Base-by-base conservation (phyloP, 176 grass and related monocot species). In the Bothriochloa decipiens region DNA sequence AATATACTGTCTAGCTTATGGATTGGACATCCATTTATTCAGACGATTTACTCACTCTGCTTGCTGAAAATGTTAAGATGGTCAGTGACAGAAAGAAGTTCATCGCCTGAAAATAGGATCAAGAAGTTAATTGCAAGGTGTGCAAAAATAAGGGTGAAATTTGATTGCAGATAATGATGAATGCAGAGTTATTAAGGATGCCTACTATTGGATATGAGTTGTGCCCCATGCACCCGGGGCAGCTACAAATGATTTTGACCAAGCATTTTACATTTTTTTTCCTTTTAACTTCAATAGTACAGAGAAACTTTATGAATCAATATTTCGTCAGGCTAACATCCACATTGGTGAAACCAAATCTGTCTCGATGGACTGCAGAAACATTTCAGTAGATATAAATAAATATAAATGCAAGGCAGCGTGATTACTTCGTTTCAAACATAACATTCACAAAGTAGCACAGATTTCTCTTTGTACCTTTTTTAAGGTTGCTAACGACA, bases 61-160 rank as follows among this genome's bases (percentile, higher is more conserved):
- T 14, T 70, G 68, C 78, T 49, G 67, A 70, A 67, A 93, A 65
- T 17, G 85, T 88, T 76, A 93, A 20, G 60, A 90, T 65, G 17
- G 64, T 58, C 16, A 90, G 45, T 58, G 78, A 90, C 17, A 88
- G 73, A 63, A 82, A 85, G 37, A 86, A 90, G 53, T 61, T 77
- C 55, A 86, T 72, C 45, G 82, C 88, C 85, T 90, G 79, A 71
- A 78, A 70, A 68, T 61, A 71, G 61, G 9, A 42, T 72, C 10
- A 23, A 23, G 7, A 77, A 41, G 47, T 75, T 47, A 74, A 68
- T 18, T 67, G 58, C 14, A 74, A 20, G 8, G 22, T 58, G 11
- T 72, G 41, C 42, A 67, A 84, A 15, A 64, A 72, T 55, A 11
- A 52, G 43, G 28, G 23, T 65, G 11, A 55, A 42, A 26, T 74